Base-by-base conservation (phyloP, 2,329 filamentous ascomycete species). In the Waltergamsia citrina region DNA sequence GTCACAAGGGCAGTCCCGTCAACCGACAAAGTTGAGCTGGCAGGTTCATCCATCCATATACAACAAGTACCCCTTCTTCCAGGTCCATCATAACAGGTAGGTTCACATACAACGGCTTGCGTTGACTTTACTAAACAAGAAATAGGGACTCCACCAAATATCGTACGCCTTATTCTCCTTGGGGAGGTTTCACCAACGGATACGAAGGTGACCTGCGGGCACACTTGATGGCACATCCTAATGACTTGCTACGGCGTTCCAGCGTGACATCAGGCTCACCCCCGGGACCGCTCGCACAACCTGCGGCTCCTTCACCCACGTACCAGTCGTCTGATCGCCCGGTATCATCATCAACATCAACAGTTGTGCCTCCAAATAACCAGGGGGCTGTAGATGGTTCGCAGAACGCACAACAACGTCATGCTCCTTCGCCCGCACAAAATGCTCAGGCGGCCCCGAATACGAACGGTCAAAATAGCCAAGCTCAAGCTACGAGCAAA, bases 121-220 rank as follows among this genome's bases (percentile, higher is more conserved):
- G n/a, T 27, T 27, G 7, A 7, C 25, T 6, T 27, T 27, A n/a
- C 25, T 19, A 8, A n/a, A n/a, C 31, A 31, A 21, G 27, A 19
- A n/a, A 5, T 39, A 73, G 69, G 53, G 68, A 73, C 38, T 57
- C 68, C 6, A 60, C 65, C 7, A 67, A 67, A 35, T 78, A 80
- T 38, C 65, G 70, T 32, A 76, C 71, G 5, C 75, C 75, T 2
- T 80, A 79, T 46, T 63, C 68, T 12, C 57, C 62, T 2, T 64
- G 59, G 54, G 67, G 69, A 17, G 74, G 73, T 0, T 78, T 78
- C 43, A 74, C 68, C 22, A 78, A 78, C 39, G 72, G 71, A 5
- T 76, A 77, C 37, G 70, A 76, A 49, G 70, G 68, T 15, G 67
- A 67, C 31, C 39, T 67, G 14, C 56, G 59, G 32, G 61, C 62